These are phyloP conservation scores for Fusarium proliferatum DNA, from an alignment of 2,329 filamentous ascomycete species.

Conservation along the genomic window DNA sequence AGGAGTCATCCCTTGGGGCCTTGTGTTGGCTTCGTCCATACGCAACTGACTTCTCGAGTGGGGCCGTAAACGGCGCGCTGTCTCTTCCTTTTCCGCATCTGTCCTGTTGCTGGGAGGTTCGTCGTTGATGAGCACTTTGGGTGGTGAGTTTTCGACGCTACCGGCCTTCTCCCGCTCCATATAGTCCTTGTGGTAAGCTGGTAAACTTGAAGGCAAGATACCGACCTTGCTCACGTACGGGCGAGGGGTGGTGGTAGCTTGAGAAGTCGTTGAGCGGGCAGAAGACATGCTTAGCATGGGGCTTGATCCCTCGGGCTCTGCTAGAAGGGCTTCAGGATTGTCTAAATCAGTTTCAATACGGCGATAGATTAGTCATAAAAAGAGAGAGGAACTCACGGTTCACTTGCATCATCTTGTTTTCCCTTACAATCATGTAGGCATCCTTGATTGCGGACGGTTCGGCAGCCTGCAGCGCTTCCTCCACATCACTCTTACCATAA, in stretches of 20 bases:
- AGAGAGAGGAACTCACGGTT: slow-evolving; percentile 74
- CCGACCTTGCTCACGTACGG: slow-evolving; percentile 86
- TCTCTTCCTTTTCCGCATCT: slow-evolving; percentile 83
- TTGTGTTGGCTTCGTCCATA: slow-evolving; percentile 71
- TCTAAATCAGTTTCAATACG: slow-evolving; percentile 49
- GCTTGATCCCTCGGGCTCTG: slow-evolving; percentile 56
- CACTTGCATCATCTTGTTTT: slow-evolving; percentile 96
- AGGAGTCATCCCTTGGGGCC: slow-evolving; percentile 72
- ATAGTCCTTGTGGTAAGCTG: slow-evolving; percentile 89
- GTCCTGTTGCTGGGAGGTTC: slow-evolving; percentile 64
- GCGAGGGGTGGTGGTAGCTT: slow-evolving; percentile 59
- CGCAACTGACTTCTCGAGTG: slow-evolving; percentile 79
- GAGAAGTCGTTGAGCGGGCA: slow-evolving; percentile 64
- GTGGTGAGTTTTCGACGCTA: slow-evolving; percentile 56
- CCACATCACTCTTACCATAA: slow-evolving; percentile 93
- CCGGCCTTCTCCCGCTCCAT: slow-evolving; percentile 78
- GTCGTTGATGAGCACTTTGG: slow-evolving; percentile 59
- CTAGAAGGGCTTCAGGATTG: slow-evolving; percentile 48
- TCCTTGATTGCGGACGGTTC: slow-evolving; percentile 99
- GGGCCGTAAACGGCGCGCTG: slow-evolving; percentile 82
- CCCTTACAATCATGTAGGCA: slow-evolving; percentile 96
- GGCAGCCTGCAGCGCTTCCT: slow-evolving; percentile 89
- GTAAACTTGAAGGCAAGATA: slow-evolving; percentile 89
- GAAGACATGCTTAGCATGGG: slow-evolving; percentile 67
- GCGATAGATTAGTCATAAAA: slow-evolving; percentile 1